A percentile compares a stretch with the other conserved stretches of the same genome.
Evolutionary conservation across 1,284 basidiomycete species (phyloP).

Genomic region (Puccinia coronata): DNA sequence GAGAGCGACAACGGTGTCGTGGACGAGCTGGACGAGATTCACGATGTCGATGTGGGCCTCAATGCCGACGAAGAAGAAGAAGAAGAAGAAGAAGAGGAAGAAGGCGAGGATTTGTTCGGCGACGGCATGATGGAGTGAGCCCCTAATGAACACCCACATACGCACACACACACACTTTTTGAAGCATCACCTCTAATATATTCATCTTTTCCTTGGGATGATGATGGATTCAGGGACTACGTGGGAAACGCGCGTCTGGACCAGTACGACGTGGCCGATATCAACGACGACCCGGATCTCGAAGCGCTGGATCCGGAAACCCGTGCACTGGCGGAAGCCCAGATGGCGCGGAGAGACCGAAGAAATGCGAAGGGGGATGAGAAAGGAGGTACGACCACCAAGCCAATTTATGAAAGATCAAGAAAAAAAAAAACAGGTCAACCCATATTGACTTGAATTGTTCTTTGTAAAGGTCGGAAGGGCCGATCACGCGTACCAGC

Average conservation of each 20-base stretch:
- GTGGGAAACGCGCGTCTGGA: constrained; percentile 78
- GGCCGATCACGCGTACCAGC: constrained; percentile 73
- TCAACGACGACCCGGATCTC: constrained; percentile 80
- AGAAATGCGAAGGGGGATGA: constrained; percentile 70
- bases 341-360: constrained; percentile 85
- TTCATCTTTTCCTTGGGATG: not conserved
- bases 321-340: constrained; percentile 79
- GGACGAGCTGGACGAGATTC: constrained; percentile 67
- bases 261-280: constrained; percentile 78
- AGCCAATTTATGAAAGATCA: constrained; percentile 67
- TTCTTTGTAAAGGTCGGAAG: constrained; percentile 53
- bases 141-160: constrained; percentile 11
- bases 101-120: constrained; percentile 91
- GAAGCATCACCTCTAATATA: no score
- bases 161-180: not conserved
- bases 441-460: constrained; percentile 30
- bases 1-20: constrained; percentile 40
- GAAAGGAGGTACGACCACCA: constrained; percentile 30
- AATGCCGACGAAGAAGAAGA: constrained; percentile 68
- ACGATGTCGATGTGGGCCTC: constrained; percentile 62
- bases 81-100: constrained; percentile 77
- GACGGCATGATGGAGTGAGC: constrained; percentile 74
- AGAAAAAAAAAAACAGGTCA: not conserved
- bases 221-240: constrained; percentile 71
- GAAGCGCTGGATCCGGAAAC: constrained; percentile 72